Conservation (phyloP, 139 green algal species). For the Penium margaritaceum region DNA sequence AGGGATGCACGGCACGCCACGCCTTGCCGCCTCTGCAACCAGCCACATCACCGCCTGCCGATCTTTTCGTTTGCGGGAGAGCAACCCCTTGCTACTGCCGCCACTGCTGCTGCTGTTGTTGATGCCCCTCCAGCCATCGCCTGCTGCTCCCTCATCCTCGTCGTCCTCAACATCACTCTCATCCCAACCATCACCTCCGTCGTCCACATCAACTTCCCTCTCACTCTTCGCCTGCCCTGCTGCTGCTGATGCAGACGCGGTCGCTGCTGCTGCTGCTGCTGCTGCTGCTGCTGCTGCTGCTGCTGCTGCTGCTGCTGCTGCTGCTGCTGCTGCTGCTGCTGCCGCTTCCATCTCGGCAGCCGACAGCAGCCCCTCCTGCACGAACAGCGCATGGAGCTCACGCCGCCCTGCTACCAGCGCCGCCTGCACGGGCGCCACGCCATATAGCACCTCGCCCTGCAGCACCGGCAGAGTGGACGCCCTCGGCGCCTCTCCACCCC, state of each 20-base stretch:
- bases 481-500: too few species aligned
- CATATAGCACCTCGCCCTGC: slow-evolving; percentile 30
- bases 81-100: too few species aligned
- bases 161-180: too few species aligned
- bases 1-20: neutral
- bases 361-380: slow-evolving; percentile 8
- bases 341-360: too few species aligned
- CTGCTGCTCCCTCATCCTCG: too few species aligned
- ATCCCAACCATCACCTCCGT: too few species aligned
- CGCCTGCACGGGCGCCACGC: slow-evolving; percentile 21
- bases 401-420: slow-evolving; percentile 21
- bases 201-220: too few species aligned
- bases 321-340: slow-evolving; percentile 11
- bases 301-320: neutral
- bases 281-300: slow-evolving; percentile 1
- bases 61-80: slow-evolving; percentile 30
- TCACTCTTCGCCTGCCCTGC: neutral
- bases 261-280: neutral
- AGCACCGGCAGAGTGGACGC: neutral
- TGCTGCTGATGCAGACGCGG: too few species aligned
- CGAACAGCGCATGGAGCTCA: slow-evolving; percentile 29
- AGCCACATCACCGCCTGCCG: slow-evolving; percentile 17
- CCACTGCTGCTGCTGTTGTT: too few species aligned
- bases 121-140: neutral
- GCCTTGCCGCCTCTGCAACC: slow-evolving; percentile 1